These are phyloP conservation scores for Bromus sterilis DNA, from an alignment of 176 grass and related monocot genomes.

Conservation along the genomic window DNA sequence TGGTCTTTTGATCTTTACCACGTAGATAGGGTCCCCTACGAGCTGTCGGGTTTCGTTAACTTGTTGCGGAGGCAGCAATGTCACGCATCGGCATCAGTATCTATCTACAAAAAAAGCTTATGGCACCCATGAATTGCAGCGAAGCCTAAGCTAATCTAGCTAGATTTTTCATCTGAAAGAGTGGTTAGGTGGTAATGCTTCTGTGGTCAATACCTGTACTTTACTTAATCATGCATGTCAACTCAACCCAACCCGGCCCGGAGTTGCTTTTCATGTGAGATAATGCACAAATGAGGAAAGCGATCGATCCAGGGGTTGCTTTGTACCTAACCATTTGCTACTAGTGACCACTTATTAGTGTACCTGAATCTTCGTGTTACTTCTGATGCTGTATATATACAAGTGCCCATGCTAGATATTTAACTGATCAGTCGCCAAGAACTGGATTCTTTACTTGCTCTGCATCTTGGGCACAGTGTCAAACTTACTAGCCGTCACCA, in stretches of 20 bases:
- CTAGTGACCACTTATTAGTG: not conserved
- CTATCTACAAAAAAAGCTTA: not conserved
- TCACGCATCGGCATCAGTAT: slow-evolving; percentile 15
- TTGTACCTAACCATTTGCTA: slow-evolving; percentile 8
- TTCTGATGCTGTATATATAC: not conserved
- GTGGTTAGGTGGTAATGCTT: too few species aligned
- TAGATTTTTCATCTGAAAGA: slow-evolving; percentile 14
- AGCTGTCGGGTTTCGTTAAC: slow-evolving; percentile 3
- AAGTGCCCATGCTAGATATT: not conserved
- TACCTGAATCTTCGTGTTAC: not conserved
- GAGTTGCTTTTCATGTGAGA: slow-evolving; percentile 1
- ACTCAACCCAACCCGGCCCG: not conserved
- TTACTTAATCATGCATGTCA: slow-evolving; percentile 12
- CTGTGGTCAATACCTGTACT: too few species aligned
- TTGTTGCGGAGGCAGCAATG: slow-evolving; percentile 10
- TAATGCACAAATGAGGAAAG: slow-evolving; percentile 18
- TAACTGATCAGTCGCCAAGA: not conserved
- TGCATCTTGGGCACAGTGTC: not conserved
- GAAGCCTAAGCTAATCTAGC: slow-evolving; percentile 3
- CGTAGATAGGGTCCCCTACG: slow-evolving; percentile 16
- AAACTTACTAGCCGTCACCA: slow-evolving; percentile 10
- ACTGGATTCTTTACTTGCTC: not conserved
- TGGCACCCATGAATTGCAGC: slow-evolving; percentile 9
- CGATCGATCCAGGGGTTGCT: not conserved
- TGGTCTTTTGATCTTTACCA: slow-evolving; percentile 23